Base-by-base conservation (phyloP, 768 basidiomycete genomes). In the Agrocybe chaxingu region DNA sequence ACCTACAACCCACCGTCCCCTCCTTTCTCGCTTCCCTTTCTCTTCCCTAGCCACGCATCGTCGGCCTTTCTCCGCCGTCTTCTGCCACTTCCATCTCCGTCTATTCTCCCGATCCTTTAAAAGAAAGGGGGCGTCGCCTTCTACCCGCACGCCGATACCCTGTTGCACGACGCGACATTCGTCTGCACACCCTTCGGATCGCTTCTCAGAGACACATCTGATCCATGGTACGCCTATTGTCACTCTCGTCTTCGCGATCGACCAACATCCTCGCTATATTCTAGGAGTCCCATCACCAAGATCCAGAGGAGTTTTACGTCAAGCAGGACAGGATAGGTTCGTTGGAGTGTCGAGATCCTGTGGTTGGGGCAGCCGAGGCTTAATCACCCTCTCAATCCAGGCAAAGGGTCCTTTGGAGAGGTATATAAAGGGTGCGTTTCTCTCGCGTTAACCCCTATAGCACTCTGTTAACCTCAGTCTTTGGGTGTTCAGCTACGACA, bases 331-430 rank as follows among this genome's bases (percentile, higher is more conserved):
- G 94, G 67, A 98, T 99, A 62, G 96, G 96, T 96, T 55, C 48
- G 55, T 62, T 48, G 32, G 54, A 45, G 43, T 45, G 51, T 47
- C 38, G 30, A 39, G 34, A 19, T 29, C 37, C 39, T n/a, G 42
- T 44, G 34, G 41, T 33, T 36, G 50, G 51, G 40, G 24, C 24
- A 38, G 18, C 34, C 47, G 31, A 50, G 50, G 13, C 16, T 36
- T 18, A 33, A 39, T 45, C 16, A 33, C 10, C 24, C 54, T 37
- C 57, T 16, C 29, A 46, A 18, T 55, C 30, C 62, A 97, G 96
- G 95, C 54, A 98, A 99, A 69, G 96, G 96, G 31, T 98, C 95
- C 4, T 98, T 99, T 62, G 97, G 96, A 62, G 97, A 98, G 70
- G 95, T 98, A n/a, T 98, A 90, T 76, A 98, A 98, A 72, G 97